Conservation (phyloP, 2,329 filamentous ascomycete species). For the Epichloe coenophiala region DNA sequence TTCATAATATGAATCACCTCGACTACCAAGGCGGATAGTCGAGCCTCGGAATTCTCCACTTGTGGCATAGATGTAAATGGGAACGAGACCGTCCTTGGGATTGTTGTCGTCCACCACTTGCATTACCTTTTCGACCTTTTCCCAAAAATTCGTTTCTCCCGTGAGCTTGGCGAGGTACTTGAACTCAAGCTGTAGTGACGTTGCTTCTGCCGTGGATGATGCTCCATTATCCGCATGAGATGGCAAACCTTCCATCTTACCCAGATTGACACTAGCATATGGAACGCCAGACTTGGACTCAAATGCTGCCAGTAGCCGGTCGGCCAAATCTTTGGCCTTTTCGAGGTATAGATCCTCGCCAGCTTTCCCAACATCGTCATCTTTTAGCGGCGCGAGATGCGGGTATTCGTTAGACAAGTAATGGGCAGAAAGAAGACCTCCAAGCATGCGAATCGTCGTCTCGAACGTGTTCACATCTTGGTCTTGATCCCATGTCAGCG, state of each 20-base stretch:
- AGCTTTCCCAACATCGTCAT: slow-evolving; percentile 56
- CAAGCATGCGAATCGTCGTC: slow-evolving; percentile 94
- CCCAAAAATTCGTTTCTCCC: slow-evolving; percentile 86
- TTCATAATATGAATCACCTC: slow-evolving; percentile 96
- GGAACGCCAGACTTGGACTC: slow-evolving; percentile 78
- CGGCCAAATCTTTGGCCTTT: slow-evolving; percentile 85
- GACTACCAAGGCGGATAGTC: slow-evolving; percentile 84
- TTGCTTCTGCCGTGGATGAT: slow-evolving; percentile 87
- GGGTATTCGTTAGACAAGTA: slow-evolving; percentile 82
- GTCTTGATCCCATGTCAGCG: slow-evolving; percentile 75
- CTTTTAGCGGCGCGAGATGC: slow-evolving; percentile 58
- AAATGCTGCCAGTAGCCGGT: slow-evolving; percentile 76
- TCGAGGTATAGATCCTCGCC: slow-evolving; percentile 92
- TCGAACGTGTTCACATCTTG: slow-evolving; percentile 97
- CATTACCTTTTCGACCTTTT: slow-evolving; percentile 83
- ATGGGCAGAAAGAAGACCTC: slow-evolving; percentile 82
- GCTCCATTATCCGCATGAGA: slow-evolving; percentile 79
- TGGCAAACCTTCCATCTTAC: slow-evolving; percentile 58
- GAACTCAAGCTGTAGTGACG: slow-evolving; percentile 86
- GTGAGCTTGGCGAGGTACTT: slow-evolving; percentile 94
- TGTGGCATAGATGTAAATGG: slow-evolving; percentile 77
- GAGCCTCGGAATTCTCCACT: slow-evolving; percentile 65
- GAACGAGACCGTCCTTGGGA: slow-evolving; percentile 67
- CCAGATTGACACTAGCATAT: slow-evolving; percentile 80
- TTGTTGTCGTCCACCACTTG: slow-evolving; percentile 76